A percentile compares a stretch with the other conserved stretches of the same genome.
These are phyloP conservation scores for Trametes sanguinea DNA, from an alignment of 768 basidiomycete species.

Conservation along the genomic window DNA sequence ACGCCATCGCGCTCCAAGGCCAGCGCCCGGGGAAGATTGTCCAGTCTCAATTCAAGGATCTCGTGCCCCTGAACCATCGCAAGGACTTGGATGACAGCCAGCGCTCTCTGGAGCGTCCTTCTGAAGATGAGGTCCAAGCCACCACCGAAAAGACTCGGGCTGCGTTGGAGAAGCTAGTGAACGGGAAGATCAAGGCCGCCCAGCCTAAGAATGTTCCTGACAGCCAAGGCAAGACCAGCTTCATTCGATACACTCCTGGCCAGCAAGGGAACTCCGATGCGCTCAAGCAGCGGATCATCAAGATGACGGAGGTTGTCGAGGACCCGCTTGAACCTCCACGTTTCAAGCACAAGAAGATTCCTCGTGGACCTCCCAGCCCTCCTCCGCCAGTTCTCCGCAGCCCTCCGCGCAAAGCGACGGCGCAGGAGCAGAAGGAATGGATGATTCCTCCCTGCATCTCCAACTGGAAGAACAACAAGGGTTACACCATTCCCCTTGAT, in stretches of 20 bases:
- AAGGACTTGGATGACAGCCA: constrained; percentile 81
- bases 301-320: constrained; percentile 98
- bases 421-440: constrained; percentile 99
- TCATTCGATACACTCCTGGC: constrained; percentile 96
- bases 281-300: constrained; percentile 94
- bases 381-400: constrained; percentile 94
- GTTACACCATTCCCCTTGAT: constrained; percentile 98
- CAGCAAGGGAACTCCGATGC: constrained; percentile 73
- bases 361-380: constrained; percentile 92
- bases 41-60: constrained; percentile 97
- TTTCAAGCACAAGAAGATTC: constrained; percentile 99
- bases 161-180: constrained; percentile 91
- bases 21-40: constrained; percentile 83
- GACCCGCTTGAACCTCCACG: constrained; percentile 96
- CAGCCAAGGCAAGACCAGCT: constrained; percentile 78
- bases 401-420: constrained; percentile 94
- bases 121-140: constrained; percentile 88
- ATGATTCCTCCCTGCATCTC: constrained; percentile 99
- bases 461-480: constrained; percentile 99
- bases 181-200: constrained; percentile 97
- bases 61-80: constrained; percentile 88
- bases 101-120: constrained; percentile 84
- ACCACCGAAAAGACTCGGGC: constrained; percentile 89
- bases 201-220: constrained; percentile 96
- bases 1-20: constrained; percentile 95